Evolutionary conservation across 352 stramenopile genomes (phyloP), one percentile per base, ranked within the genome.

Genomic region (Globisporangium mamillatum): DNA sequence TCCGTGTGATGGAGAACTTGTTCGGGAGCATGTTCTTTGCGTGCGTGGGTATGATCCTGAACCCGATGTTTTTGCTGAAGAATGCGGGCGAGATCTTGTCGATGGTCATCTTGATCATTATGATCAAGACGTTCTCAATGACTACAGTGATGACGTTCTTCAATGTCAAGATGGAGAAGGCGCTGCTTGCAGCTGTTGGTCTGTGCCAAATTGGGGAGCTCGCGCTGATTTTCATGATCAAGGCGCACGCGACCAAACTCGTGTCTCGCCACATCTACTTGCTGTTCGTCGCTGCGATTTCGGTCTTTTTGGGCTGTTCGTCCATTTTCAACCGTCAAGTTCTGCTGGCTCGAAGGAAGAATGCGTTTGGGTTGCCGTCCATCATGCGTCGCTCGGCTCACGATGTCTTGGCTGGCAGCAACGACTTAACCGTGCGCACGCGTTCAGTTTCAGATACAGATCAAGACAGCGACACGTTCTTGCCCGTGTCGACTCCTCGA

Each of bases 161-260:
- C 60, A 75, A 80, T 18, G 87, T 93, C 22, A 89, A 77, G 66
- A 81, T 91, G 50, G 74, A 86, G 34, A 90, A 91, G 36, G 84
- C 88, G n/a, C 56, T 96, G 36, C 79, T 89, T 27, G 88, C 86
- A 27, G 85, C 82, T 20, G 73, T 92, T 3, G 86, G 85, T 20
- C 70, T 96, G 16, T 96, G 85, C 50, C 88, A 96, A 53, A 91
- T 96, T 63, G 88, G 88, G 16, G 88, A 96, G 62, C 71, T 96
- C 16, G 85, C 88, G 41, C 79, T 96, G 27, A 94, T 96, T 71
- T 96, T 96, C 66, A 96, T 96, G 82, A 96, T 94, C 81, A 96
- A 96, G 60, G 86, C 88, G 34, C 88, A 94, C 55, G 79, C 84
- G 5, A 91, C 85, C 32, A 81, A 94, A 63, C 86, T 96, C 46